Base-by-base conservation (phyloP, 495 filamentous ascomycete genomes). In the Tuber aestivum region DNA sequence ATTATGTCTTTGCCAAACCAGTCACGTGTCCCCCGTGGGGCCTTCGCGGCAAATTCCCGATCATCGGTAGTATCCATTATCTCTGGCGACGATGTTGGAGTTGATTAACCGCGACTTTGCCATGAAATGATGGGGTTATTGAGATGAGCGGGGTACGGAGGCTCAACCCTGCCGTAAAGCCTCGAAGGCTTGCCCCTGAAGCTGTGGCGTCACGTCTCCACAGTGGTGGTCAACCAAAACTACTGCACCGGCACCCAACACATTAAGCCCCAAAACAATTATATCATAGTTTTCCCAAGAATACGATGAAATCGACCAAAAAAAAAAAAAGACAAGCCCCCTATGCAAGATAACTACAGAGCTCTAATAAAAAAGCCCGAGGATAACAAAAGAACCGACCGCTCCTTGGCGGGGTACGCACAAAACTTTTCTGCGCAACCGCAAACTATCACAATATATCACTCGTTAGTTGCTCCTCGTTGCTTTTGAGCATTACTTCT, bases 1-100 rank as follows among this genome's bases (percentile, higher is more conserved):
- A 91, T 87, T 87, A 91, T 91, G 81, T 92, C 90, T 78, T 84
- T 86, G 68, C 91, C 90, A 45, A 87, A 86, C 90, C 89, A 78
- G 69, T 76, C 73, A 56, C 61, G 76, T 12, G 77, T 77, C 20
- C 77, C 77, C 45, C 74, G 70, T 23, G 77, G 77, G 21, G 74
- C 45, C 69, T 70, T 77, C 21, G 74, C 27, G n/a, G 27, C 21
- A 69, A 72, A 72, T 41, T 6, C 18, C 37, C 37, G 1, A 10
- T 73, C 21, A 38, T 71, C 45, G 41, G 45, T 69, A 1, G n/a
- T 35, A 21, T 72, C 70, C 65, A 71, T 74, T 44, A 65, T 69
- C 68, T 35, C 27, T 65, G 4, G 56, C 2, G 27, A 35, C 18
- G 12, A 14, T 35, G 56, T 3, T 65, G 27, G 56, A 65, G 56